Percentiles rank a stretch among this genome's conserved stretches.
These are phyloP conservation scores for Colletotrichum echinochloae DNA, from an alignment of 2,329 filamentous ascomycete genomes.

Conservation along the genomic window DNA sequence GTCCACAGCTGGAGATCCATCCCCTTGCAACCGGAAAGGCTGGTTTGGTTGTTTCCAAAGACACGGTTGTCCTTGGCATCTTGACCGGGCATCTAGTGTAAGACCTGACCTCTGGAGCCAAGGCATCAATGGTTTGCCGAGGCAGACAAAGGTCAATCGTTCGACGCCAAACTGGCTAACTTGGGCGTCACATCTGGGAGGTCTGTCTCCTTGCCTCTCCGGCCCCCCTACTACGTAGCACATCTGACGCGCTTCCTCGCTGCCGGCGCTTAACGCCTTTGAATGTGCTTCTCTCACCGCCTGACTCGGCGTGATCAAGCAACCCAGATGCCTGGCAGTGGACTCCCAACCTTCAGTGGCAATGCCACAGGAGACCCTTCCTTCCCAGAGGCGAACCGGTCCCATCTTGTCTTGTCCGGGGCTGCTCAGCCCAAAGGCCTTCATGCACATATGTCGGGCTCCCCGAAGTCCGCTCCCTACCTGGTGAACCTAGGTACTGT, in stretches of 20 bases:
- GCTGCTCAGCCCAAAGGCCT: constrained; percentile 20
- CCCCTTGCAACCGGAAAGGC: not conserved
- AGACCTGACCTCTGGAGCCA: not conserved
- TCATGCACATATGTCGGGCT: constrained; percentile 30
- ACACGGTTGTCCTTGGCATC: not conserved
- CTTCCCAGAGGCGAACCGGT: constrained; percentile 28
- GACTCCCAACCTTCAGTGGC: constrained; percentile 30
- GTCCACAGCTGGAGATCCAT: constrained; percentile 7
- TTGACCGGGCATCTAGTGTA: not conserved
- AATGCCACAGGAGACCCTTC: constrained; percentile 35
- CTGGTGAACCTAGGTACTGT: not conserved
- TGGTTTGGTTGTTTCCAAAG: constrained; percentile 1
- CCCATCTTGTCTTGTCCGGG: constrained; percentile 25
- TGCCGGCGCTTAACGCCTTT: constrained; percentile 17
- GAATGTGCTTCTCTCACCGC: constrained; percentile 31
- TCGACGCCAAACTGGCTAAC: not conserved
- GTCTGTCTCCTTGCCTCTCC: not conserved
- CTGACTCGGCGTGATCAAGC: constrained; percentile 37
- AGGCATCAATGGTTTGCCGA: constrained; percentile 20
- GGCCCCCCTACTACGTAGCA: not conserved
- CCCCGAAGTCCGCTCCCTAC: constrained; percentile 20
- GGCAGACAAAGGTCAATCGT: not conserved
- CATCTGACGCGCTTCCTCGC: not conserved
- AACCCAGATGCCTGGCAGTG: constrained; percentile 38
- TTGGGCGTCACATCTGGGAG: not conserved